These are phyloP conservation scores for Globisporangium heterothallicum DNA, from an alignment of 352 stramenopile species.

Conservation along the genomic window DNA sequence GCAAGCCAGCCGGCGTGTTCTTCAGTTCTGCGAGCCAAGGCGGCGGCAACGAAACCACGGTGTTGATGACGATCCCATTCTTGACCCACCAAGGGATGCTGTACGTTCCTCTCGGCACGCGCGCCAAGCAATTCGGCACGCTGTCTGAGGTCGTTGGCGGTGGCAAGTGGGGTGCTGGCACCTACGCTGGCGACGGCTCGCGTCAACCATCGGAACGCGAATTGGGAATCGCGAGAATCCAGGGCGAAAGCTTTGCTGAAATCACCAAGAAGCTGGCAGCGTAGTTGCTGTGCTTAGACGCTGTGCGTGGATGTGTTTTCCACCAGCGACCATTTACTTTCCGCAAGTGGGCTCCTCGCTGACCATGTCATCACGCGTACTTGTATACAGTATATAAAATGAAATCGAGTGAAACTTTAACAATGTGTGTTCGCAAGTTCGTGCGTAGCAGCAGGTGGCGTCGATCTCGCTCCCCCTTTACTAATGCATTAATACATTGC, in stretches of 20 bases:
- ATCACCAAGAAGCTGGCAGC: conserved; percentile 36
- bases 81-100: conserved; percentile 78
- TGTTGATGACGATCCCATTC: conserved; percentile 58
- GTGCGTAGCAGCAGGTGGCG: not conserved
- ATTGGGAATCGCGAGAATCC: conserved; percentile 41
- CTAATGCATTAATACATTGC: conserved; percentile 38
- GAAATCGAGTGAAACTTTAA: too few species aligned
- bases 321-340: too few species aligned
- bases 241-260: conserved; percentile 62
- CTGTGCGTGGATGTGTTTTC: too few species aligned
- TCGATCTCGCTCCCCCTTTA: conserved; percentile 1
- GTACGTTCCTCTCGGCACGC: conserved; percentile 64
- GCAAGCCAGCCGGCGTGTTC: conserved; percentile 74
- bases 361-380: too few species aligned
- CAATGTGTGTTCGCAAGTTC: too few species aligned
- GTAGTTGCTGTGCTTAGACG: conserved; percentile 14
- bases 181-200: conserved; percentile 55
- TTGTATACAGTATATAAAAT: too few species aligned
- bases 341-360: too few species aligned
- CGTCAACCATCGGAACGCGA: conserved; percentile 63
- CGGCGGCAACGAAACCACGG: conserved; percentile 76
- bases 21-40: conserved; percentile 52
- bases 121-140: conserved; percentile 29
- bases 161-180: conserved; percentile 57
- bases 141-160: conserved; percentile 44